Base-by-base conservation (phyloP, 2,329 filamentous ascomycete genomes). In the Claviceps purpurea region DNA sequence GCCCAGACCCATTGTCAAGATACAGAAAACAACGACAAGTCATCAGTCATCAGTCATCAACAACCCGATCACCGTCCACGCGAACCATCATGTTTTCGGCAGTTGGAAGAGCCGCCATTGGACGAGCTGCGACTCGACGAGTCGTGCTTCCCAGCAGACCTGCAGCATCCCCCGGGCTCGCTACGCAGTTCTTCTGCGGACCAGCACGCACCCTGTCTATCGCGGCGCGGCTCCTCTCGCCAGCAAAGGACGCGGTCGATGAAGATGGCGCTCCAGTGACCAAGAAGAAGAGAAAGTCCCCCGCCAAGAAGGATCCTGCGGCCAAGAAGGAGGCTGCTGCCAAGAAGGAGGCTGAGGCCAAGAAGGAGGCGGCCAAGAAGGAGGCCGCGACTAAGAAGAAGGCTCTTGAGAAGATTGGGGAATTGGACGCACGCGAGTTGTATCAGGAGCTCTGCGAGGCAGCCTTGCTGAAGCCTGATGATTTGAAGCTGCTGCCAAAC, bases 351-450 rank as follows among this genome's bases (percentile, higher is more conserved):
- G 4, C 40, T 7, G 13, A 5, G 39, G 14, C 71, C 75, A 42
- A 55, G 71, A 4, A 71, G 66, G 74, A 26, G 70, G 77, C 58
- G 74, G 55, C 37, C 50, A 58, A 38, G 50, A 61, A 34, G 55
- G 60, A 61, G 60, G 52, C 54, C 30, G 38, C 14, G 14, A n/a
- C 38, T 14, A 40, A 40, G 38, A n/a, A 40, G 38, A 64, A 62
- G 61, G 26, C 26, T 30, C 10, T 11, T 11, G 30, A 4, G 30
- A 4, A 11, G 30, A 34, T 34, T 11, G 30, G 4, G 30, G 10
- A 4, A 11, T 11, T 34, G 3, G 10, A 1, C 30, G 4, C 10
- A 10, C 8, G 1, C 4, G 30, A 1, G 1, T 34, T 34, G 10
- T 34, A 34, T 34, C 30, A 54, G 46, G 59, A 66, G 54, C 60